Base-by-base conservation (phyloP, 768 basidiomycete genomes). In the Kondoa malvinella region DNA sequence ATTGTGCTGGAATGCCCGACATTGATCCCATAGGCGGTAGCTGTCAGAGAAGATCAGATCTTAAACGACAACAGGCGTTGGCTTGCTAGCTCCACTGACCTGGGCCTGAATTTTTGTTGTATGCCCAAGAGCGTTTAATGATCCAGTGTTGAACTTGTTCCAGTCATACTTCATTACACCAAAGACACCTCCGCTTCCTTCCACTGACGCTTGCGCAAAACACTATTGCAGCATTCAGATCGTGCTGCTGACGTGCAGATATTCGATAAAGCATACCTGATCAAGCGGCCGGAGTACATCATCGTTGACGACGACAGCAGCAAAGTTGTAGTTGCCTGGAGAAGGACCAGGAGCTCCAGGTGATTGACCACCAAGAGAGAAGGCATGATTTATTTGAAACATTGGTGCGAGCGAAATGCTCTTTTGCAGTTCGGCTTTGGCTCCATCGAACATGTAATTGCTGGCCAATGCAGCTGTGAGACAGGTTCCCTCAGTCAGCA, bases 371-470 rank as follows among this genome's bases (percentile, higher is more conserved):
- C 90, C 95, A 67, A 96, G 80, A 68, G 86, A 82, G 79, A 99
- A 96, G 27, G 91, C 88, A 78, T 99, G 95, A 69, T 92, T 92
- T 73, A 96, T 87, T 81, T 97, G 94, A 83, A 97, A 97, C 64
- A 88, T 84, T n/a, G 95, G 95, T 77, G 85, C 89, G 77, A 87
- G 82, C 31, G 91, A 94, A 73, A 97, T 81, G 73, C 83, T 86
- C 80, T 97, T 99, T 61, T 89, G 87, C 73, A 97, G 81, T 81
- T 99, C 95, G 33, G 94, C 95, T 73, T 92, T 83, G 30, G 88
- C 95, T 72, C 95, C 95, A 80, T 99, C 95, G 77, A 97, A 97
- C 75, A 91, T 85, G 80, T 87, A 94, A 80, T 94, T 95, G 58
- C 86, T 87, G 63, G 96, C 79, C 58, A 70, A 57, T 40, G 65